These are phyloP conservation scores for Backusella morwellensis DNA, from an alignment of 192 early-diverging fungal species.

Conservation along the genomic window DNA sequence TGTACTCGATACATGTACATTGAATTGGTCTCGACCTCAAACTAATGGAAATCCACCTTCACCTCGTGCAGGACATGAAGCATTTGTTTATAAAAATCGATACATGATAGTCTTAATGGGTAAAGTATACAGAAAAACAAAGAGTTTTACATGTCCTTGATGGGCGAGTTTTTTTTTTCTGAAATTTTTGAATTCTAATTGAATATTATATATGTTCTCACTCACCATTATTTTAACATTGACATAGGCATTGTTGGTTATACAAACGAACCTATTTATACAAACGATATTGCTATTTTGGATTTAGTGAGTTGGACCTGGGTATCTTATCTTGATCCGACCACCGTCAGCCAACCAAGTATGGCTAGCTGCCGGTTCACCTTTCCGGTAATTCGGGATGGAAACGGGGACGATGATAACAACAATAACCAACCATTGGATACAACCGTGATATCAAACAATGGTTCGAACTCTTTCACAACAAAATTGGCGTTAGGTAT, in stretches of 20 bases:
- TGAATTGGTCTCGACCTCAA: constrained; percentile 15
- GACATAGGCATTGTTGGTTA: background rate
- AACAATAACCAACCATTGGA: background rate
- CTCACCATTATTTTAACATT: background rate
- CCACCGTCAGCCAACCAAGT: background rate
- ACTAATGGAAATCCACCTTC: constrained; percentile 10
- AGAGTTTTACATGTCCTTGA: too few relatives aligned
- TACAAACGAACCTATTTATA: background rate
- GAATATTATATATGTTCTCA: background rate
- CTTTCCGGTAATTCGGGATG: constrained; percentile 1
- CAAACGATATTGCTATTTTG: constrained; percentile 19
- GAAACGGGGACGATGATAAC: background rate
- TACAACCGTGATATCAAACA: constrained; percentile 13
- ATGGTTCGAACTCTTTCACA: background rate
- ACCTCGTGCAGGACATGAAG: constrained; percentile 27
- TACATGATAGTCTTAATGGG: constrained; percentile 29
- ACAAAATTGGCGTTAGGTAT: constrained; percentile 12
- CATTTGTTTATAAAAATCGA: constrained; percentile 12
- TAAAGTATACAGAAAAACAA: background rate
- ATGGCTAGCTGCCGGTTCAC: constrained; percentile 3
- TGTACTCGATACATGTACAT: constrained; percentile 27
- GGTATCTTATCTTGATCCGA: constrained; percentile 1
- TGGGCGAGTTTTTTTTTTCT: too few relatives aligned
- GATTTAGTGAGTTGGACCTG: constrained; percentile 23
- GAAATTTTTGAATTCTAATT: too few relatives aligned